Conservation (phyloP, 495 filamentous ascomycete species). For the Copromyces sp. region DNA sequence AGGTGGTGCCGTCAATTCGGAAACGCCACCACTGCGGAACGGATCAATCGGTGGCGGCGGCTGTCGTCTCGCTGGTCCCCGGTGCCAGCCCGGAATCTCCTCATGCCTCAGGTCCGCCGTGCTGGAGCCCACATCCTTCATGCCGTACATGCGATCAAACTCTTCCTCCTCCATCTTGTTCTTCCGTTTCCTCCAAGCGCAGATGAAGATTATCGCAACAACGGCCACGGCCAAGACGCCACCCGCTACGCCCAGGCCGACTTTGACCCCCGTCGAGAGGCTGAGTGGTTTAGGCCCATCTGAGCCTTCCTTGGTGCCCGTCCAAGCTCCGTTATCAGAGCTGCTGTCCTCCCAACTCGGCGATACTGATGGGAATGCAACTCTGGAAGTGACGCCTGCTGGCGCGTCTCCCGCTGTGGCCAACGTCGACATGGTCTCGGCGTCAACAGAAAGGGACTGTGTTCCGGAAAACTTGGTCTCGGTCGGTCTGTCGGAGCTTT, state of each 20-base stretch:
- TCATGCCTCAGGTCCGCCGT: constrained; percentile 7
- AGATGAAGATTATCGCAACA: constrained; percentile 11
- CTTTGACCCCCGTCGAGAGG: constrained; percentile 9
- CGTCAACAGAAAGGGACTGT: background rate
- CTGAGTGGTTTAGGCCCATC: background rate
- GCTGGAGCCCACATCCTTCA: constrained; percentile 8
- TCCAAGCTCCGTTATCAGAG: background rate
- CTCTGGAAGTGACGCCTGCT: background rate
- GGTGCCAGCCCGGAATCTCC: constrained; percentile 24
- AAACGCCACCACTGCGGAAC: background rate
- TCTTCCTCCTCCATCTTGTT: constrained; percentile 17
- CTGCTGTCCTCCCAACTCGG: background rate
- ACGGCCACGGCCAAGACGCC: constrained; percentile 10
- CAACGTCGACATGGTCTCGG: constrained; percentile 10
- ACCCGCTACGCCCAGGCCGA: constrained; percentile 16
- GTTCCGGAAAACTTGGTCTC: background rate
- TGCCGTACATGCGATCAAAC: constrained; percentile 20
- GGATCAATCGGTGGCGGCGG: constrained; percentile 11
- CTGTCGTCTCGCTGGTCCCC: constrained; percentile 11
- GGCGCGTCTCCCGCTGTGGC: background rate
- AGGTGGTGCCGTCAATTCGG: constrained; percentile 5
- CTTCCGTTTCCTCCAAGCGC: constrained; percentile 14
- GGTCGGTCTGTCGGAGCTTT: constrained; percentile 16
- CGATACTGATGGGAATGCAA: background rate
- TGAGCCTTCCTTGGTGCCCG: background rate